These are phyloP conservation scores for Bruguiera hainesii DNA, from an alignment of 441 rosid species.

Conservation along the genomic window DNA sequence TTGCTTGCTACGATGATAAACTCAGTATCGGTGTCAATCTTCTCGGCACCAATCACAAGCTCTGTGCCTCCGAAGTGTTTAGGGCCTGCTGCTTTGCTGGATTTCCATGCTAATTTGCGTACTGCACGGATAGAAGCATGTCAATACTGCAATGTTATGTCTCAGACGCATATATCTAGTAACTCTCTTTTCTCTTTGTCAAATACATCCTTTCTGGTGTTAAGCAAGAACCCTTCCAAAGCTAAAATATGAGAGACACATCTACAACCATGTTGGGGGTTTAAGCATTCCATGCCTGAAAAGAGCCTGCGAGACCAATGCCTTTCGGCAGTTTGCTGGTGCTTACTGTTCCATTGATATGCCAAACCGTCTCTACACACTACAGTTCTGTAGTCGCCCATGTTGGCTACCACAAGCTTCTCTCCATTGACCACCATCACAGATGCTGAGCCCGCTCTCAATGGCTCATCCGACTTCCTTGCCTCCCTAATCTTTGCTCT, in stretches of 20 bases:
- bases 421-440: constrained; percentile 66
- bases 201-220: no score
- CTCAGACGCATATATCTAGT: no score
- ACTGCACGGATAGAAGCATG: constrained; percentile 15
- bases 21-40: constrained; percentile 47
- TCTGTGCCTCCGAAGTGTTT: constrained; percentile 34
- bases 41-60: constrained; percentile 39
- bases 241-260: no score
- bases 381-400: constrained; percentile 60
- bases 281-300: constrained; percentile 33
- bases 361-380: constrained; percentile 66
- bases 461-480: constrained; percentile 26
- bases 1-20: constrained; percentile 67
- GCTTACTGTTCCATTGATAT: constrained; percentile 41
- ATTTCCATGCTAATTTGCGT: constrained; percentile 35
- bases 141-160: neutral
- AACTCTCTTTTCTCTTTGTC: no score
- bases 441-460: constrained; percentile 46
- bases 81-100: constrained; percentile 23
- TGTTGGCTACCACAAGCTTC: constrained; percentile 58
- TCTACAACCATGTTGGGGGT: neutral
- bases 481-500: constrained; percentile 44
- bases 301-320: constrained; percentile 46
- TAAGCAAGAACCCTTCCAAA: no score
- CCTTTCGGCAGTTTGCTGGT: constrained; percentile 25